A percentile compares a stretch with the other conserved stretches of the same genome.
Conservation (phyloP, 208 protist genomes). For the Balamuthia mandrillaris region DNA sequence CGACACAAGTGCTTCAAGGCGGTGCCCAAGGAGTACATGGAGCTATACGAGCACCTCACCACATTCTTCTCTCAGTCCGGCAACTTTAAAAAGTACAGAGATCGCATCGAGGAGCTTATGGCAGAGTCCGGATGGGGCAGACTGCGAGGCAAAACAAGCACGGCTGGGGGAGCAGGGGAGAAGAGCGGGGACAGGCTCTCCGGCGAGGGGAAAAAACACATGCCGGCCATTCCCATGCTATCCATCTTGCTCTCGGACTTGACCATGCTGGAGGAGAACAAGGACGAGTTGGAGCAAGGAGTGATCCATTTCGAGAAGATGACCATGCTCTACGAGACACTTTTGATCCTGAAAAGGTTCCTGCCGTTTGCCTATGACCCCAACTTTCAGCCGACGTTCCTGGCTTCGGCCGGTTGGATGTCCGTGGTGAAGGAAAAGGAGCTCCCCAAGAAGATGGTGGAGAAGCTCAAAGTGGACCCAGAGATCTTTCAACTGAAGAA, state of each 20-base stretch:
- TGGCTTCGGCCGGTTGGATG: background rate
- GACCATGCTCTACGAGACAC: slow-evolving; percentile 36
- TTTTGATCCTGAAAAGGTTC: slow-evolving; percentile 18
- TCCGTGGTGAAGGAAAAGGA: background rate
- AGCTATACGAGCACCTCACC: slow-evolving; percentile 16
- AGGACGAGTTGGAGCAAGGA: background rate
- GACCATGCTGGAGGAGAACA: slow-evolving; percentile 42
- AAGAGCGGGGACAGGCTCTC: no score
- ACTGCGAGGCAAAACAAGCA: no score
- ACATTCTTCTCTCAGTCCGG: background rate
- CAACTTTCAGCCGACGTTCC: background rate
- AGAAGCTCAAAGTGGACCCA: background rate
- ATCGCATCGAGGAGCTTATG: no score
- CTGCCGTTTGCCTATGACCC: background rate
- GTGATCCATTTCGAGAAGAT: slow-evolving; percentile 43
- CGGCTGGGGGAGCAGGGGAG: no score
- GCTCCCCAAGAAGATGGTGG: no score
- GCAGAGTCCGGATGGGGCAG: no score
- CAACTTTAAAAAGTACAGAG: slow-evolving; percentile 36
- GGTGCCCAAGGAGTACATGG: slow-evolving; percentile 14
- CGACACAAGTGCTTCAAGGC: background rate
- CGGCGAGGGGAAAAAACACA: background rate
- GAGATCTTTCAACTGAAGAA: no score
- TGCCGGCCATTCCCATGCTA: slow-evolving; percentile 31
- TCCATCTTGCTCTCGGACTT: slow-evolving; percentile 37